Conservation (phyloP, 352 stramenopile genomes). For the Globisporangium lucens region DNA sequence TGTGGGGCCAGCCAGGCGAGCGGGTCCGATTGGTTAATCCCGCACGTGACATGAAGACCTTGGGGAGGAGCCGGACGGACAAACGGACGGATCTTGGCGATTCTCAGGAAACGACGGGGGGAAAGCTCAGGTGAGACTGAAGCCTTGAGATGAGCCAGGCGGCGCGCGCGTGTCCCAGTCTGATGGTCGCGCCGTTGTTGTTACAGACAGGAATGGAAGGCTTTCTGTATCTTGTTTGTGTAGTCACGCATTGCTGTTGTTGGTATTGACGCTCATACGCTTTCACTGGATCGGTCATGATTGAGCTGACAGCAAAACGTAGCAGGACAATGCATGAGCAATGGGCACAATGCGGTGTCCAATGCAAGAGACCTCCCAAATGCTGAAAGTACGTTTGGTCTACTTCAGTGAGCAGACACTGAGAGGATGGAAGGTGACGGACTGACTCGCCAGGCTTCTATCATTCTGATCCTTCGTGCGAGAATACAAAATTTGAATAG, state of each 20-base stretch:
- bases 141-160: slow-evolving; percentile 13
- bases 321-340: neutral
- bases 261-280: neutral
- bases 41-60: slow-evolving; percentile 6
- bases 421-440: neutral
- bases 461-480: neutral
- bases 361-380: neutral
- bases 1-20: neutral
- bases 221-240: neutral
- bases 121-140: slow-evolving; percentile 5
- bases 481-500: neutral
- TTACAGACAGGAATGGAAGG: neutral
- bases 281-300: neutral
- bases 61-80: neutral
- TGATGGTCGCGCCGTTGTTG: neutral
- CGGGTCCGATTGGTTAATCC: slow-evolving; percentile 13
- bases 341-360: neutral
- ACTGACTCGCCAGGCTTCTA: neutral
- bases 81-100: neutral
- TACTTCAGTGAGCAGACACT: neutral
- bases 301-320: neutral
- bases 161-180: slow-evolving; percentile 7
- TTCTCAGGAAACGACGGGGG: neutral
- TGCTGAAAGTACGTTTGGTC: neutral
- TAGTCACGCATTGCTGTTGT: neutral